Percentiles rank a stretch among this genome's conserved stretches.
phyloP scores from a whole-genome alignment of 1,284 basidiomycete species.

The Ganoderma meredithae region DNA sequence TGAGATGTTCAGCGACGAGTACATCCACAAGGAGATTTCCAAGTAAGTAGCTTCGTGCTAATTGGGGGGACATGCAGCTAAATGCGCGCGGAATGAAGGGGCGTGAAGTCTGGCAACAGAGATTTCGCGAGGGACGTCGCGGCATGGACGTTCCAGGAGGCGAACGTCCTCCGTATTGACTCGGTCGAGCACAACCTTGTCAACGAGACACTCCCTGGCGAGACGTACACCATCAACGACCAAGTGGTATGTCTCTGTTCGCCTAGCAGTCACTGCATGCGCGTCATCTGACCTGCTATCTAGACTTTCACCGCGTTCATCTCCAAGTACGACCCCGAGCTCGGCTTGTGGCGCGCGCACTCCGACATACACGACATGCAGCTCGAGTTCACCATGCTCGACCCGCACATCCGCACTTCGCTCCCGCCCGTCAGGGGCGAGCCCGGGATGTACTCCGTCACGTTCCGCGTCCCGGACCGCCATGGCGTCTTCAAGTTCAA shows the following conservation, averaged over 20 bases:
- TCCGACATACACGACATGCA: conserved; percentile 81
- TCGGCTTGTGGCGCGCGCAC: conserved; percentile 75
- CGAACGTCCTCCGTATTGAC: conserved; percentile 82
- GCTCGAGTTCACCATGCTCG: conserved; percentile 97
- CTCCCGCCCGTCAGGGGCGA: conserved; percentile 61
- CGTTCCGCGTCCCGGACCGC: conserved; percentile 90
- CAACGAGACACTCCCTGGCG: conserved; percentile 62
- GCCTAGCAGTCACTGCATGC: not conserved
- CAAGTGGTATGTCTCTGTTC: conserved; percentile 64
- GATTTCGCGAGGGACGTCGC: conserved; percentile 80
- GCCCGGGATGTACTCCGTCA: conserved; percentile 76
- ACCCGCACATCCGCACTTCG: conserved; percentile 88
- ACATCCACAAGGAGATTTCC: conserved; percentile 67
- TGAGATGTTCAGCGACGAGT: conserved; percentile 80
- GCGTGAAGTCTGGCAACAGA: conserved; percentile 75
- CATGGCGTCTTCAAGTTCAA: conserved; percentile 99
- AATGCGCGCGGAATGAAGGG: conserved; percentile 45
- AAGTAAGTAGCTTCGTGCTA: conserved; percentile 52
- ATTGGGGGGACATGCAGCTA: not conserved
- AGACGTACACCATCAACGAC: conserved; percentile 89
- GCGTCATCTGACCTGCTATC: conserved; percentile 16
- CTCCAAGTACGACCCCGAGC: conserved; percentile 65
- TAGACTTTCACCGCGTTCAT: conserved; percentile 82
- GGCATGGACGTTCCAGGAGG: conserved; percentile 93
- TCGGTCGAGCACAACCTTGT: conserved; percentile 77